Evolutionary conservation across 768 basidiomycete genomes (phyloP), one percentile per base, ranked within the genome.

Genomic region (Vararia minispora): DNA sequence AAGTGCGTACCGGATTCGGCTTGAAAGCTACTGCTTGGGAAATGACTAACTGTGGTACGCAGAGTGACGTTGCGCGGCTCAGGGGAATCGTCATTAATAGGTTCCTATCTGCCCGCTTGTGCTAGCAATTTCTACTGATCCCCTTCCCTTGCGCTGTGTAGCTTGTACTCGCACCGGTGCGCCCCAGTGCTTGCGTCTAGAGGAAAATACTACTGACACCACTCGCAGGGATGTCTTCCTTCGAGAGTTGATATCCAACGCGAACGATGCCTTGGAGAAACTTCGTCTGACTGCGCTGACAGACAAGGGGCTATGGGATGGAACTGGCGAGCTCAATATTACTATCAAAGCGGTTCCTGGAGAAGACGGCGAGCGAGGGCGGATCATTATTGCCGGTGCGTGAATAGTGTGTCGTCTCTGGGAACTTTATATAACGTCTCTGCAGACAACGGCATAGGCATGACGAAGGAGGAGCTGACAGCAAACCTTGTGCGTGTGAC

Each of bases 221-320:
- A 27, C 12, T 44, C 6, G n/a, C 39, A 86, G 83, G 52, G 84
- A 87, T 28, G 75, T 88, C 20, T 89, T 88, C 57, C 69, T 89
- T 34, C 86, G 92, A 30, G 92, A 97, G 58, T 66, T 92, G 34
- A 73, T 92, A 48, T 92, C 89, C 6, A 94, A 94, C 53, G 84
- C 92, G 28, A 95, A 97, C 57, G 95, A 99, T 55, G 95, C 95
- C 2, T 65, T 98, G 36, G 94, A 98, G 58, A 98, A 97, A 58
- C 71, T 94, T 37, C 79, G 95, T 18, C 64, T 99, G 30, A 79
- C 77, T 11, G 68, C 87, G 3, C 66, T 99, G 47, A 90, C 72
- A 16, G 83, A 91, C 56, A 78, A 79, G 51, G 64, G 58, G 16
- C 62, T 80, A 16, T 77, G 83, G 65, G 71, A 80, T 45, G 80